phyloP scores from a whole-genome alignment of 768 basidiomycete genomes.

The Boletus pseudopeckii region DNA sequence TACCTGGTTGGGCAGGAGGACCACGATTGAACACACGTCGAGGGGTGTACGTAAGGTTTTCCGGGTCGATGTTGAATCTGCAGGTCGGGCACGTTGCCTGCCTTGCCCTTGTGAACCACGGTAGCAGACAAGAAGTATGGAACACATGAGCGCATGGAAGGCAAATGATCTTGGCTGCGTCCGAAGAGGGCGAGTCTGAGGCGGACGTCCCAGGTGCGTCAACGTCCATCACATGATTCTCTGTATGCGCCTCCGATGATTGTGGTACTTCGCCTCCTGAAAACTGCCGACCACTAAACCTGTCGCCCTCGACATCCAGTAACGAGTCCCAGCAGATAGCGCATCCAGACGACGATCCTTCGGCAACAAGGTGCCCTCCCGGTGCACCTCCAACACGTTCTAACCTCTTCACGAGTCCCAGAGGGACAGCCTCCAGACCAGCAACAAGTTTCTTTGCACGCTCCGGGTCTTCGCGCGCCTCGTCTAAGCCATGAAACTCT shows the following conservation, averaged over 20 bases:
- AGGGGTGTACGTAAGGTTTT: conserved; percentile 55
- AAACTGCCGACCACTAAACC: conserved; percentile 17
- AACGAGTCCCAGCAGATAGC: conserved; percentile 77
- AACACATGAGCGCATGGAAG: conserved; percentile 83
- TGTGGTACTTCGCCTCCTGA: conserved; percentile 5
- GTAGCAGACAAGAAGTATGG: conserved; percentile 72
- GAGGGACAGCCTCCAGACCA: conserved; percentile 63
- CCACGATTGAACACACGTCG: conserved; percentile 18
- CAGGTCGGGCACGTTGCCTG: conserved; percentile 85
- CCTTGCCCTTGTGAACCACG: conserved; percentile 77
- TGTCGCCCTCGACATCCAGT: conserved; percentile 44
- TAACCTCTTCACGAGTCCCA: conserved; percentile 62
- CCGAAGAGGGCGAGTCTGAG: conserved; percentile 3
- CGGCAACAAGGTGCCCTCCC: conserved; percentile 34
- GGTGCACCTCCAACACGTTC: conserved; percentile 45
- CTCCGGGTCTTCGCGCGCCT: conserved; percentile 58
- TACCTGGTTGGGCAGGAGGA: conserved; percentile 12
- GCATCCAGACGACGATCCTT: conserved; percentile 44
- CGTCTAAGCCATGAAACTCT: conserved; percentile 28
- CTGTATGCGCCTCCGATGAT: conserved; percentile 5
- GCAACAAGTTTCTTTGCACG: conserved; percentile 60
- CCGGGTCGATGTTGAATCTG: conserved; percentile 79
- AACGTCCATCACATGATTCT: conserved; percentile 16
- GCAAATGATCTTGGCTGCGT: conserved; percentile 50
- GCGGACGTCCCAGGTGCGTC: conserved; percentile 15